Percentiles rank a stretch among this genome's conserved stretches.
Evolutionary conservation across 352 stramenopile genomes (phyloP).

Genomic region (Globisporangium middletonii): DNA sequence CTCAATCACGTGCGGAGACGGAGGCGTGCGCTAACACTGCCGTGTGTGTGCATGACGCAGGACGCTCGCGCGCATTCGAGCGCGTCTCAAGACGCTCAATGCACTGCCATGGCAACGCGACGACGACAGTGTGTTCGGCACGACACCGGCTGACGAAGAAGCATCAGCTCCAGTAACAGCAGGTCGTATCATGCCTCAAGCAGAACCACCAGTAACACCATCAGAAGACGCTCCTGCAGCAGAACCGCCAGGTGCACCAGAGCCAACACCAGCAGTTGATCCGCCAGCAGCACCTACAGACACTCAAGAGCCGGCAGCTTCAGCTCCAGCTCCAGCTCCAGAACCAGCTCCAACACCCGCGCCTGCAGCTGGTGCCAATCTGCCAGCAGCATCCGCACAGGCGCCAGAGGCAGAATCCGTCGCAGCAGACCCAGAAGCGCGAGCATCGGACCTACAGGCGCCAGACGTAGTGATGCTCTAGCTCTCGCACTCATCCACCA

Average conservation of each 20-base stretch:
- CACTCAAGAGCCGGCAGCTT: too few species aligned
- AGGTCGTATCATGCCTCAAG: too few species aligned
- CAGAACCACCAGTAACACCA: too few species aligned
- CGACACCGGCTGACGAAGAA: neutral
- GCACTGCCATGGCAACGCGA: conserved; percentile 39
- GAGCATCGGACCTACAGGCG: neutral
- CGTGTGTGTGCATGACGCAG: conserved; percentile 15
- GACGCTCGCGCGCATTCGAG: conserved; percentile 53
- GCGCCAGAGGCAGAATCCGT: too few species aligned
- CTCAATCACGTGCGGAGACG: too few species aligned
- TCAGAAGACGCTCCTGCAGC: neutral
- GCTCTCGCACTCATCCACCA: neutral
- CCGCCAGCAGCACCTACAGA: too few species aligned
- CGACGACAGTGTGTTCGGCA: conserved; percentile 41
- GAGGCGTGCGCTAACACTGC: neutral
- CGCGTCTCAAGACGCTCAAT: conserved; percentile 51
- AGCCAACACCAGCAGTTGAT: too few species aligned
- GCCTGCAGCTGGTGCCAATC: too few species aligned
- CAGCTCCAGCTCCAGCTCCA: neutral
- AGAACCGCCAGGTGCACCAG: neutral
- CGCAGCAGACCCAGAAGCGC: too few species aligned
- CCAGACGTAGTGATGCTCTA: neutral
- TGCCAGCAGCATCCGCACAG: too few species aligned
- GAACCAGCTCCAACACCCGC: neutral
- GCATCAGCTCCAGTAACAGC: too few species aligned